Conservation (phyloP, 2,329 filamentous ascomycete species). For the Trichoderma koningii region DNA sequence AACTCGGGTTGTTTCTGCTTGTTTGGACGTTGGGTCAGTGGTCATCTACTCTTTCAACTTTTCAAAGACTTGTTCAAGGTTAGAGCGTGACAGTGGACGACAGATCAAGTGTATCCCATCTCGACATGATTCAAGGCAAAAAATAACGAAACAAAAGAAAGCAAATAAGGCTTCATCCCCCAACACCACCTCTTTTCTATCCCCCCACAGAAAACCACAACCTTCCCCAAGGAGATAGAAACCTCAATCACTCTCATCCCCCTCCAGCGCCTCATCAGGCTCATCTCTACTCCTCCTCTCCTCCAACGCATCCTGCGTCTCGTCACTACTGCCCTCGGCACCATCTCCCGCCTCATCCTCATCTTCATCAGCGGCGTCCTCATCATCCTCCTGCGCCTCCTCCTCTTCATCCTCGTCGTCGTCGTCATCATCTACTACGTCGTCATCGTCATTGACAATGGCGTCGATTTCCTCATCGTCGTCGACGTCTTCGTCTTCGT, state of each 20-base stretch:
- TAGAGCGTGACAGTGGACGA: no score
- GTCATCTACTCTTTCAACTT: no score
- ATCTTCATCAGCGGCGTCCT: constrained; percentile 50
- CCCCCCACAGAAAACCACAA: no score
- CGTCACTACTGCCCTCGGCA: constrained; percentile 55
- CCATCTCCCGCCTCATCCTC: constrained; percentile 49
- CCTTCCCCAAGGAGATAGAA: no score
- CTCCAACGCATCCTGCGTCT: constrained; percentile 56
- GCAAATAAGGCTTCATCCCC: no score
- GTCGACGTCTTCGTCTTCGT: neutral
- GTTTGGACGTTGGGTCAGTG: no score
- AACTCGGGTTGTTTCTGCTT: no score
- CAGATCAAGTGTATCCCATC: no score
- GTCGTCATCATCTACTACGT: constrained; percentile 48
- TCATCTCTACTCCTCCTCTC: constrained; percentile 52
- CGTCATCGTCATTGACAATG: constrained; percentile 34
- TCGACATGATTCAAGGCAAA: no score
- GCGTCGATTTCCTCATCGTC: constrained; percentile 39
- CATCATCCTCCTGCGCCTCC: constrained; percentile 45
- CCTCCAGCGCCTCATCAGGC: constrained; percentile 62
- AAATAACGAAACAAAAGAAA: no score
- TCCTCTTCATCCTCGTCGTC: constrained; percentile 43
- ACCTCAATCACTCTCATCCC: constrained; percentile 63
- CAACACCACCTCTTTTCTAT: no score
- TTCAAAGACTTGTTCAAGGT: no score